Base-by-base conservation (phyloP, 768 basidiomycete species). In the Clitopilus passeckerianus region DNA sequence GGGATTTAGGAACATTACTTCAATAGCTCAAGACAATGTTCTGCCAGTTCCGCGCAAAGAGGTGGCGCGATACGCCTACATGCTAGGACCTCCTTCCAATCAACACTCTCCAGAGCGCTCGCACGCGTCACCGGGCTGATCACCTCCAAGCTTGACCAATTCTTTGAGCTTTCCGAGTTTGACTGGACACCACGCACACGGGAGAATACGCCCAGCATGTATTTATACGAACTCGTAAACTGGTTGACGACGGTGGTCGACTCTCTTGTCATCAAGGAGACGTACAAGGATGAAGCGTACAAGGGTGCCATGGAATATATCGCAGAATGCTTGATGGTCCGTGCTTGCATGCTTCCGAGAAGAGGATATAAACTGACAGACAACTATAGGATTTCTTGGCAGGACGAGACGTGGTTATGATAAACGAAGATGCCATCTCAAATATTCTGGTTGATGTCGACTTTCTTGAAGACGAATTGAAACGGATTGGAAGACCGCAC, bases 191-290 rank as follows among this genome's bases (percentile, higher is more conserved):
- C 93, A 8, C 75, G 78, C 34, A 70, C 76, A 10, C 83, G 85
- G 34, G 89, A 91, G 68, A 79, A 82, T 59, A 85, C 85, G 34
- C 93, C 95, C 46, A 95, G 93, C 82, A 89, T 90, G 83, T 98
- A 98, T 72, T 80, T 98, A 2, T 90, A 93, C 70, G 96, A 98
- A 71, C 84, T 98, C 66, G 85, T 96, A 70, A 95, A 94, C 70
- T 99, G 95, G 91, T 80, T 98, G 56, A 95, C 90, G 37, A 97
- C 95, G 1, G 91, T 97, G 58, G 93, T 99, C 53, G 97, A 98
- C 71, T 93, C 86, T 60, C 86, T 89, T 64, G 83, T 81, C 60
- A 86, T 98, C 74, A 87, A 91, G 58, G 91, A 95, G 59, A 73
- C 76, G 9, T 89, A 93, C 75, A 95, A 95, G 73, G 90, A 93